Evolutionary conservation across 306 rosid species (phyloP).

Genomic region (Trifolium subterraneum): DNA sequence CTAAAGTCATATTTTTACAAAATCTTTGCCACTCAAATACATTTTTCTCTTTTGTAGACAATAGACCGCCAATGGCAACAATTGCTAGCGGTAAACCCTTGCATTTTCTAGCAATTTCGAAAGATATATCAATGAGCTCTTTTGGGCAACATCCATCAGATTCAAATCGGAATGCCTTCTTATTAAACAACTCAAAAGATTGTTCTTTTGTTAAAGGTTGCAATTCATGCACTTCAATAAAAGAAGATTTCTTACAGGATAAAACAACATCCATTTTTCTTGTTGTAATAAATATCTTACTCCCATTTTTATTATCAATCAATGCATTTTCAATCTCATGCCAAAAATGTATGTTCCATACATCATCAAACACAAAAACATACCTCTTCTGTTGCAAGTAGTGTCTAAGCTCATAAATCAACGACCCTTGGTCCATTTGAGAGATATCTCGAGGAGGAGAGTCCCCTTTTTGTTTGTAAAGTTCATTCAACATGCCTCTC

Average conservation of each 20-base stretch:
- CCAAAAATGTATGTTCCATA: no score
- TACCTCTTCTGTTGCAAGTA: neutral
- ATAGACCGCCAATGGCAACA: slow-evolving; percentile 4
- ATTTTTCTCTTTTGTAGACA: neutral
- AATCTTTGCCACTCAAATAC: neutral
- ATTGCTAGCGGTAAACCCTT: neutral
- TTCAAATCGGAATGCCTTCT: neutral
- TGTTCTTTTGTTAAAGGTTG: neutral
- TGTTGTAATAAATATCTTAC: slow-evolving; percentile 14
- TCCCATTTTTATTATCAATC: neutral
- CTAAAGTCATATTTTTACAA: neutral
- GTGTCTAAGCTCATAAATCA: neutral
- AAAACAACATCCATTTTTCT: neutral
- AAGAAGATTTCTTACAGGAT: neutral
- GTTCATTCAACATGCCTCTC: neutral
- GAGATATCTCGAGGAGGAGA: no score
- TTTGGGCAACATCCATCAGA: neutral
- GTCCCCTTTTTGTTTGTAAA: neutral
- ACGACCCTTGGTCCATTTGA: neutral
- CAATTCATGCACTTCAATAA: neutral
- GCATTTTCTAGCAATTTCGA: neutral
- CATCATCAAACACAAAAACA: slow-evolving; percentile 13
- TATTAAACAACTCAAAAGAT: neutral
- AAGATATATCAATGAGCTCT: neutral
- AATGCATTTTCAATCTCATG: neutral